Percentiles rank a stretch among this genome's conserved stretches.
Evolutionary conservation across 768 basidiomycete genomes (phyloP).

Genomic region (Vararia minispora): DNA sequence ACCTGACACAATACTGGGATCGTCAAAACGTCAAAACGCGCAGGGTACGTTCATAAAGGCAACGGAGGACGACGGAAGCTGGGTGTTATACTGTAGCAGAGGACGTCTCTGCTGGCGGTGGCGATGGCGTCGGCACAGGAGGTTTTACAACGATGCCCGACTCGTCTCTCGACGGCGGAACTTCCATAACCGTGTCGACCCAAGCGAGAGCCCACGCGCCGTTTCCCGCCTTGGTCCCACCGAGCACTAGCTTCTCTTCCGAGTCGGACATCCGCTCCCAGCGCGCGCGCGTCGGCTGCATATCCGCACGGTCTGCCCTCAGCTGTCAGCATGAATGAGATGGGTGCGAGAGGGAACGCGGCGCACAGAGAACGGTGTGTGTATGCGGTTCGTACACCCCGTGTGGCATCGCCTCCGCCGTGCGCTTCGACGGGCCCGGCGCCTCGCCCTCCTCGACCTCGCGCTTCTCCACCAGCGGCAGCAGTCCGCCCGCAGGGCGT

Average conservation of each 20-base stretch:
- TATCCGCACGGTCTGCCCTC: slow-evolving; percentile 58
- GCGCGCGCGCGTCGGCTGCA: slow-evolving; percentile 57
- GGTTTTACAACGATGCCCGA: too few species aligned
- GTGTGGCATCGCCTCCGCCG: slow-evolving; percentile 30
- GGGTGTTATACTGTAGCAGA: too few species aligned
- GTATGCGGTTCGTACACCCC: slow-evolving; percentile 82
- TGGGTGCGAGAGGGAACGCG: slow-evolving; percentile 2
- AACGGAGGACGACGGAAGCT: too few species aligned
- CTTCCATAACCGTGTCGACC: slow-evolving; percentile 46
- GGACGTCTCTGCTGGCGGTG: too few species aligned
- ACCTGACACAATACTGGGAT: too few species aligned
- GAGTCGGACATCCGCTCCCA: slow-evolving; percentile 49
- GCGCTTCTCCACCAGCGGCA: slow-evolving; percentile 9
- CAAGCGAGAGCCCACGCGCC: slow-evolving; percentile 76
- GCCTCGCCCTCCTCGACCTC: slow-evolving; percentile 22
- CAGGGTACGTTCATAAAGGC: too few species aligned
- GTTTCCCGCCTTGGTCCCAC: slow-evolving; percentile 66
- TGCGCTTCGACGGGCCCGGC: slow-evolving; percentile 16
- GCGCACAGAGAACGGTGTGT: slow-evolving; percentile 62
- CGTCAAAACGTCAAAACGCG: too few species aligned
- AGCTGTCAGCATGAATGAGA: slow-evolving; percentile 1
- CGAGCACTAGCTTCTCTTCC: slow-evolving; percentile 36
- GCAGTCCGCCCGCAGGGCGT: slow-evolving; percentile 35
- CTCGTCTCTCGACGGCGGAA: slow-evolving; percentile 13
- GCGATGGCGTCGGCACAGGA: too few species aligned